Conservation (phyloP, 2,329 filamentous ascomycete species). For the Curvularia verruculosa region DNA sequence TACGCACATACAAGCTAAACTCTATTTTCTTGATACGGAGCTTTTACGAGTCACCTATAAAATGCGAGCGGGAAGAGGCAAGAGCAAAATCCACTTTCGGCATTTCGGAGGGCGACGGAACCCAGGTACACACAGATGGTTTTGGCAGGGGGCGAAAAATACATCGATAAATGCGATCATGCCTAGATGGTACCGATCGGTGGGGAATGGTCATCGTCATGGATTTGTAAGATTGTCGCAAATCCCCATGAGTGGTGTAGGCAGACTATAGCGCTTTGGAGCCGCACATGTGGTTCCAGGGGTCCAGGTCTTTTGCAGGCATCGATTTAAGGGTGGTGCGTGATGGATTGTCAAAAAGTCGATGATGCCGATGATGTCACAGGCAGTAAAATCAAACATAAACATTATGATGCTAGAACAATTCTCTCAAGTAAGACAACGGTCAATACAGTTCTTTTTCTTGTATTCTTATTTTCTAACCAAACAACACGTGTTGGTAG, state of each 20-base stretch:
- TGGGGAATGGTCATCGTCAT: conserved; percentile 16
- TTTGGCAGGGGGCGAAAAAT: not conserved
- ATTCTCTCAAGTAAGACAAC: not conserved
- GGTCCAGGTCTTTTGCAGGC: not conserved
- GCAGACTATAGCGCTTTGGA: conserved; percentile 7
- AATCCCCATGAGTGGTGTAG: not conserved
- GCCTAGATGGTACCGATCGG: conserved; percentile 11
- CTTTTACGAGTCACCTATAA: not conserved
- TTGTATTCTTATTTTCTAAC: not conserved
- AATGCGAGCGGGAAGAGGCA: too few relatives aligned
- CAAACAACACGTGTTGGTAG: not conserved
- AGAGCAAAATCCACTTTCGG: not conserved
- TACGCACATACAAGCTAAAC: not conserved
- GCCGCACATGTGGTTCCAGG: not conserved
- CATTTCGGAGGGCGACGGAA: not conserved
- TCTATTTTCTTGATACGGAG: not conserved
- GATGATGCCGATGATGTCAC: conserved; percentile 16
- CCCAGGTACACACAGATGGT: not conserved
- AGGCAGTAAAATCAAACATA: not conserved
- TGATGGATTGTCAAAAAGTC: not conserved
- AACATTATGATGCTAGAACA: not conserved
- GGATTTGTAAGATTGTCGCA: conserved; percentile 3
- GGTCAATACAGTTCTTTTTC: not conserved
- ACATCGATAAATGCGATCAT: conserved; percentile 1
- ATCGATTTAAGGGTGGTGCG: not conserved